Evolutionary conservation across 805 yeast species (phyloP), one percentile per base, ranked within the genome.

Genomic region (Wickerhamiella lipophila): DNA sequence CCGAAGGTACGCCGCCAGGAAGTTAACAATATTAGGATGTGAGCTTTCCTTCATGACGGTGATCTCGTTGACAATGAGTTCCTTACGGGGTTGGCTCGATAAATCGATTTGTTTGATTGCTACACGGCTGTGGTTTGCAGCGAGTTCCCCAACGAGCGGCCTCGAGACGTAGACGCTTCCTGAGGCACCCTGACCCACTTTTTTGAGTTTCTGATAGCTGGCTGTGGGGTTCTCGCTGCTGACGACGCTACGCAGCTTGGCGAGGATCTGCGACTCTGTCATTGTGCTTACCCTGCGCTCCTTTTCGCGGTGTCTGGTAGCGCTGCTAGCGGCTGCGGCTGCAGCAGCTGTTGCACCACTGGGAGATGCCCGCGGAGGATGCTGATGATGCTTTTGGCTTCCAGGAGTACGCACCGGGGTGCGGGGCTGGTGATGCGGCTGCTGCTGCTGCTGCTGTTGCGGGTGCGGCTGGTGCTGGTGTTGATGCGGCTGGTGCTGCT

Each of bases 181-280:
- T 13, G 94, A 81, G 0, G 98, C 98, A 60, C 99, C 98, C 68
- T 92, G 98, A 1, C 99, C 99, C 54, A 92, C 81, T 64, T 89
- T 88, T 34, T 76, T 73, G 53, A 89, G 57, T 53, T 64, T 68
- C 49, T 68, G 66, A 52, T 64, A 69, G 16, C 64, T 55, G 4
- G 86, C 81, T 6, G 85, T 72, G n/a, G 99, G 99, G 66, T 92
- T 95, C 39, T 77, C 74, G 57, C 75, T 77, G 55, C 80, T 78
- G 8, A 92, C 95, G 27, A 88, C 95, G 3, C 85, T 76, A 51
- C 81, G 76, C 55, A 92, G 70, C 59, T 82, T 84, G 35, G 82
- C 78, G 74, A 89, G 75, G 21, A 86, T 74, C 67, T 89, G 96
- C 42, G 84, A 78, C 57, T 89, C 96, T n/a, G 83, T 80, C 76